These are phyloP conservation scores for Thyridium curvatum DNA, from an alignment of 2,329 filamentous ascomycete genomes.

Conservation along the genomic window DNA sequence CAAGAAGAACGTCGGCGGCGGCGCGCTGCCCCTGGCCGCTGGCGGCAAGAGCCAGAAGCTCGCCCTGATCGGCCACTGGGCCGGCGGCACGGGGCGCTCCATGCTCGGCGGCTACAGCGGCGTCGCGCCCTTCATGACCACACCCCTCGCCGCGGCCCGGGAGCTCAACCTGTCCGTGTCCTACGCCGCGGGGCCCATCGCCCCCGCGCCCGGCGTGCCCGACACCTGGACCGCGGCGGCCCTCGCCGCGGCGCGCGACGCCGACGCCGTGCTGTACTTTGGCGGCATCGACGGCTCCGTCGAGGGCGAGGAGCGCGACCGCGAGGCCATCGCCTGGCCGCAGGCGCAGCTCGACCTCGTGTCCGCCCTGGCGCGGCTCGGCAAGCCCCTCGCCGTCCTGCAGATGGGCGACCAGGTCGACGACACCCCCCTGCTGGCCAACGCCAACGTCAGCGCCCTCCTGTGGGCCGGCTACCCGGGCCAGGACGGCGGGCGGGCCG, in stretches of 20 bases:
- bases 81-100: conserved; percentile 27
- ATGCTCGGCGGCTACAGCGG: conserved; percentile 53
- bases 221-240: conserved; percentile 25
- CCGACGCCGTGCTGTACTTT: conserved; percentile 47
- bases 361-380: conserved; percentile 31
- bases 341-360: conserved; percentile 45
- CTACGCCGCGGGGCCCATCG: conserved; percentile 23
- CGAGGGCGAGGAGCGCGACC: conserved; percentile 46
- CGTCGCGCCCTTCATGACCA: conserved; percentile 44
- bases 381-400: conserved; percentile 43
- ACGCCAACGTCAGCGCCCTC: conserved; percentile 41
- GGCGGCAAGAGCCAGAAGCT: conserved; percentile 32
- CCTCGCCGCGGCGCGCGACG: conserved; percentile 28
- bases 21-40: conserved; percentile 39
- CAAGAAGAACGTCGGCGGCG: conserved; percentile 45
- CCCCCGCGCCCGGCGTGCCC: conserved; percentile 8
- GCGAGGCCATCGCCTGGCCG: conserved; percentile 44
- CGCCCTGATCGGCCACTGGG: conserved; percentile 50
- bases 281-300: conserved; percentile 48
- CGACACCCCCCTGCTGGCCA: conserved; percentile 37
- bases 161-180: conserved; percentile 28
- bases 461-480: conserved; percentile 56
- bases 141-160: conserved; percentile 41
- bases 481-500: conserved; percentile 49
- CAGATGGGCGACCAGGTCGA: conserved; percentile 47